Conservation (phyloP, 192 early-diverging fungal species). For the Backusella australiensis region DNA sequence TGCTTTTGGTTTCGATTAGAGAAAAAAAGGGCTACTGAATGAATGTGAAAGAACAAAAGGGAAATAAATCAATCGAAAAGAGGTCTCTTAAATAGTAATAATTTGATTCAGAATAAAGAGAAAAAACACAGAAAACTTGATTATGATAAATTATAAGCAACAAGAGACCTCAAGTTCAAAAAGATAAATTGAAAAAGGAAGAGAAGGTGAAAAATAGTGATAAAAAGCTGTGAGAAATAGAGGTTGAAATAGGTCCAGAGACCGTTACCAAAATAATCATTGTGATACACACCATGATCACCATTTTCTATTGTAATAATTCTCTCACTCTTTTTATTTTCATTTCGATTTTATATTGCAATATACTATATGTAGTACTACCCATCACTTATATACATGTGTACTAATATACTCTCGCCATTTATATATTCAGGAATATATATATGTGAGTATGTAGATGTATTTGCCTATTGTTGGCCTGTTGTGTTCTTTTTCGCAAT, state of each 20-base stretch:
- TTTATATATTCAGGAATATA: neutral
- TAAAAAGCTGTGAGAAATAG: neutral
- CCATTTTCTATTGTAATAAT: neutral
- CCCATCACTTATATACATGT: neutral
- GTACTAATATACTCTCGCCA: neutral
- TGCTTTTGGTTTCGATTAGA: neutral
- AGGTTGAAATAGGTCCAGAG: neutral
- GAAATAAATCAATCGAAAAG: slow-evolving; percentile 2
- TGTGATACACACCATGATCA: neutral
- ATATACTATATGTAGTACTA: neutral
- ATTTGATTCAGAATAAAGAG: slow-evolving; percentile 1
- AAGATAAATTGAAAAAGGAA: slow-evolving; percentile 9
- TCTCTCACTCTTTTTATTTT: neutral
- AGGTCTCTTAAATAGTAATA: neutral
- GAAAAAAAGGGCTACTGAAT: neutral
- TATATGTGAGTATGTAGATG: neutral
- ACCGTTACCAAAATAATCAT: neutral
- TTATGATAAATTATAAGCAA: neutral
- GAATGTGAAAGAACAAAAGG: neutral
- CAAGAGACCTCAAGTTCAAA: neutral
- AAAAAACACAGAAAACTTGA: slow-evolving; percentile 7
- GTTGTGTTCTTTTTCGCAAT: neutral
- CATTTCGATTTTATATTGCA: neutral
- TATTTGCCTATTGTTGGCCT: neutral
- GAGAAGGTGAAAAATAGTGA: neutral